A percentile compares a stretch with the other conserved stretches of the same genome.
phyloP scores from a whole-genome alignment of 208 protist species.

The Leishmania martiniquensis region DNA sequence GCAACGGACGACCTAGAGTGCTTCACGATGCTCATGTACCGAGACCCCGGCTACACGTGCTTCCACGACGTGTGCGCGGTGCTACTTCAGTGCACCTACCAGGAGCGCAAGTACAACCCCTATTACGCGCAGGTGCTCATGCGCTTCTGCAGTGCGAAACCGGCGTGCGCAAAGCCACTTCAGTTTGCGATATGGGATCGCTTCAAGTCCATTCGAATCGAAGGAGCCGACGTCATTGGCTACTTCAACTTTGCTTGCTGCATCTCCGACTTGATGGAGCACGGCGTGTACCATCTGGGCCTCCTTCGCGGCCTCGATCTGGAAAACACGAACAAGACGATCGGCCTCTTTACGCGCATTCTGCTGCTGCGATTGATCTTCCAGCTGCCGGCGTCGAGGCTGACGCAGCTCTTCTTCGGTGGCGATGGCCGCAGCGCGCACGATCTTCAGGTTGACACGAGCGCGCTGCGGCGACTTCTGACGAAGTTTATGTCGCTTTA shows the following conservation, averaged over 20 bases:
- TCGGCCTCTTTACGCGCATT: conserved; percentile 77
- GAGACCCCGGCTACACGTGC: conserved; percentile 65
- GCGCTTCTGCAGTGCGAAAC: conserved; percentile 72
- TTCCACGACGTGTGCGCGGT: conserved; percentile 69
- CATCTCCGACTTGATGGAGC: conserved; percentile 56
- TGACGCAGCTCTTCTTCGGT: conserved; percentile 83
- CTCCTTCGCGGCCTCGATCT: conserved; percentile 87
- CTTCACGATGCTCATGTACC: conserved; percentile 81
- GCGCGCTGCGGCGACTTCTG: conserved; percentile 50
- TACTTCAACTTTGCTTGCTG: conserved; percentile 79
- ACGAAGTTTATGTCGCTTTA: conserved; percentile 66
- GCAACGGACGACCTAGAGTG: conserved; percentile 80
- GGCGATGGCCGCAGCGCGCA: conserved; percentile 65
- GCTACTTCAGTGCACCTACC: conserved; percentile 70
- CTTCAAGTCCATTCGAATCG: conserved; percentile 80
- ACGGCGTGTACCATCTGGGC: conserved; percentile 60
- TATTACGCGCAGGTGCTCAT: conserved; percentile 77
- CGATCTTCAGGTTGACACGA: conserved; percentile 66
- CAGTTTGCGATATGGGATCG: conserved; percentile 88
- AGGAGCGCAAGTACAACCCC: conserved; percentile 72
- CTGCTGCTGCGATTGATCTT: conserved; percentile 75
- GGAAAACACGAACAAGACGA: conserved; percentile 75
- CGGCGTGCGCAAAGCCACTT: conserved; percentile 60
- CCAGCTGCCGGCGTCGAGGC: conserved; percentile 47
- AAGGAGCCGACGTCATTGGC: conserved; percentile 53